A percentile compares a stretch with the other conserved stretches of the same genome.
These are phyloP conservation scores for Helicocarpus griseus DNA, from an alignment of 2,329 filamentous ascomycete genomes.

Conservation along the genomic window DNA sequence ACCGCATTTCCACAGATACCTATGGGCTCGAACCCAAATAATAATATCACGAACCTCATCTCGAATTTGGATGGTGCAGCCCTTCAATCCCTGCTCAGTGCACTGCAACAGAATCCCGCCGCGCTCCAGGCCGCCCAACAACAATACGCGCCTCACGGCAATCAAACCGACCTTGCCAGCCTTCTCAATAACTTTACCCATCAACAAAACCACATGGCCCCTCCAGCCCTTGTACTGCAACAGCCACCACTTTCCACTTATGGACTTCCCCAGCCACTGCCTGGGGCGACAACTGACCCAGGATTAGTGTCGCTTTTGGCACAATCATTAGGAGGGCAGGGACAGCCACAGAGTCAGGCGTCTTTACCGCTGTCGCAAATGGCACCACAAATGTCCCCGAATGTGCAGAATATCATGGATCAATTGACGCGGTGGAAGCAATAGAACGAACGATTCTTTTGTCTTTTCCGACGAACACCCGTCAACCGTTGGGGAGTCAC, in stretches of 20 bases:
- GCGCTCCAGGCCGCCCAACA: constrained; percentile 26
- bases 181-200: constrained; percentile 10
- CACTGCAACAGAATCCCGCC: constrained; percentile 41
- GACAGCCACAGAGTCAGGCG: constrained; percentile 12
- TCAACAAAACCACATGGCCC: constrained; percentile 5
- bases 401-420: constrained; percentile 41
- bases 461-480: background rate
- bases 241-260: background rate
- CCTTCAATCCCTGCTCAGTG: constrained; percentile 60
- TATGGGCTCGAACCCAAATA: constrained; percentile 22
- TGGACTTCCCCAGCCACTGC: constrained; percentile 17
- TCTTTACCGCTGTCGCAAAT: background rate
- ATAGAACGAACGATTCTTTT: constrained; percentile 19
- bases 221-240: background rate
- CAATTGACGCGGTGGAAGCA: constrained; percentile 39
- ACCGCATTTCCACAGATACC: constrained; percentile 14
- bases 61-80: constrained; percentile 58
- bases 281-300: constrained; percentile 23
- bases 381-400: constrained; percentile 18
- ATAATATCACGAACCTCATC: constrained; percentile 56
- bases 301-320: constrained; percentile 30
- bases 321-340: constrained; percentile 28
- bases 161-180: constrained; percentile 19
- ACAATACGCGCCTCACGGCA: constrained; percentile 6
- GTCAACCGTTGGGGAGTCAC: background rate